Evolutionary conservation across 305 asterid species (phyloP).

Genomic region (Solanum hybrid): DNA sequence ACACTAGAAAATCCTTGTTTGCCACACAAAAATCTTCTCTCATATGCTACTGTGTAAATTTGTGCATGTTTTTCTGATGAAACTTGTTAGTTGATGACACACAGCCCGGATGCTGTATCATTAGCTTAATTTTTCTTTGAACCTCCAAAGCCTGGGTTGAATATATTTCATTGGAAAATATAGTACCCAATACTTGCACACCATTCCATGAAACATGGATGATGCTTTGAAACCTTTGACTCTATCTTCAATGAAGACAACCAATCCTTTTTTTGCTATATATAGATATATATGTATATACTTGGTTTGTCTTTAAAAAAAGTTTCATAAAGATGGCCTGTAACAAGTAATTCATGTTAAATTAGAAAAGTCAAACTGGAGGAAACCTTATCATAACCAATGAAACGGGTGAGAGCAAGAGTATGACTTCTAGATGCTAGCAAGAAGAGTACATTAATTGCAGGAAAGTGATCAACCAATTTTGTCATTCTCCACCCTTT

Average conservation of each 20-base stretch:
- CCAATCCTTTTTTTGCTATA: not conserved
- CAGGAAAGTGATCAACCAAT: not conserved
- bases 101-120: not conserved
- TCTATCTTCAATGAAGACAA: not conserved
- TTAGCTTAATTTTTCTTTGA: not conserved
- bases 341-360: not conserved
- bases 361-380: not conserved
- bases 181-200: not conserved
- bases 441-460: not conserved
- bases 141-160: not conserved
- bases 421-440: not conserved
- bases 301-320: not conserved
- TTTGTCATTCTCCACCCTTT: not conserved
- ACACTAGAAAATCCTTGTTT: not conserved
- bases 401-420: not conserved
- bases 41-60: not conserved
- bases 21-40: not conserved
- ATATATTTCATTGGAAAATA: not conserved
- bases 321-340: not conserved
- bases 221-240: not conserved
- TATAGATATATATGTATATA: not conserved
- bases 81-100: conserved; percentile 1
- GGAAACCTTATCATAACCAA: not conserved
- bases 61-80: not conserved
- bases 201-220: not conserved